phyloP scores from a whole-genome alignment of 2,329 filamentous ascomycete species.

The Epichloe elymi region DNA sequence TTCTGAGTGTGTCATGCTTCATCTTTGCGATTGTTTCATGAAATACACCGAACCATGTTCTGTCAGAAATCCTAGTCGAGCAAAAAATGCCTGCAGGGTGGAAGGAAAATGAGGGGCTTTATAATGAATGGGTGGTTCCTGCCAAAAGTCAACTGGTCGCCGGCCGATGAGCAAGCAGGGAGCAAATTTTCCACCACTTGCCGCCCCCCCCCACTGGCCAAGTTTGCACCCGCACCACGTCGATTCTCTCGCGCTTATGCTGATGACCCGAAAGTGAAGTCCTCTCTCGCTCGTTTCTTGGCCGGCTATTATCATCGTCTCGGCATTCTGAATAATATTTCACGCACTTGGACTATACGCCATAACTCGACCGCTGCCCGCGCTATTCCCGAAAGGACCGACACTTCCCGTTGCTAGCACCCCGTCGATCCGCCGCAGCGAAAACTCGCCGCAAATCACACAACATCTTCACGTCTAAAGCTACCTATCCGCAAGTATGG shows the following conservation, averaged over 20 bases:
- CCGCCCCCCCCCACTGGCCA: neutral
- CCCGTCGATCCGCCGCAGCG: too few species aligned
- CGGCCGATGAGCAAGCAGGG: neutral
- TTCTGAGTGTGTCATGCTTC: too few species aligned
- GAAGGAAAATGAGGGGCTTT: neutral
- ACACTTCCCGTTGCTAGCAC: too few species aligned
- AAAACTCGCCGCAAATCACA: neutral
- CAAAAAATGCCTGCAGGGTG: too few species aligned
- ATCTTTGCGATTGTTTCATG: too few species aligned
- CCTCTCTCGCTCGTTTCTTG: too few species aligned
- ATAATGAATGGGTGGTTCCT: neutral
- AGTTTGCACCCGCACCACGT: neutral
- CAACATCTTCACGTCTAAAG: neutral
- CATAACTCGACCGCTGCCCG: neutral
- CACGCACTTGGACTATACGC: neutral
- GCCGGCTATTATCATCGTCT: neutral
- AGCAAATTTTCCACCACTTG: slow-evolving; percentile 7
- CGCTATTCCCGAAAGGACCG: neutral
- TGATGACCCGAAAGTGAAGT: too few species aligned
- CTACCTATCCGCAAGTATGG: neutral
- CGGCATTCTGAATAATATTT: neutral
- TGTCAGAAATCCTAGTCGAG: too few species aligned
- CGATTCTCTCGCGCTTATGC: neutral
- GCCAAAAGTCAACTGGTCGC: neutral
- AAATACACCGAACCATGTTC: too few species aligned